A percentile compares a stretch with the other conserved stretches of the same genome.
Evolutionary conservation across 2,329 filamentous ascomycete species (phyloP).

Genomic region (Talaromyces sp.): DNA sequence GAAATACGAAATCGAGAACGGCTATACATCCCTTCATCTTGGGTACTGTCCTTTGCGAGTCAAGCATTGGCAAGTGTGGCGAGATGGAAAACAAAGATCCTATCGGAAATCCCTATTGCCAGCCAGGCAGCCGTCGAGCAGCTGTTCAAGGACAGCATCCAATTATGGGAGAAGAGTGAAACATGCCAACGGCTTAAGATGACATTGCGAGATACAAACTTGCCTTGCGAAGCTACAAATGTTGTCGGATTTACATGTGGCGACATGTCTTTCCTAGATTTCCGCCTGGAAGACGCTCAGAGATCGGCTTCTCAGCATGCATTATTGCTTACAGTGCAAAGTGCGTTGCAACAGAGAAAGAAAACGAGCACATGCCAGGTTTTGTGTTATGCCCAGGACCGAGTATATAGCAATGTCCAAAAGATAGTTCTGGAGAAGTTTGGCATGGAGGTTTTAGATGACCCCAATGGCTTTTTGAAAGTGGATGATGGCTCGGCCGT

Average conservation of each 20-base stretch:
- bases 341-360: neutral
- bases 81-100: neutral
- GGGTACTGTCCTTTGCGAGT: neutral
- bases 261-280: neutral
- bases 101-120: neutral
- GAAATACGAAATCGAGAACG: neutral
- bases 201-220: neutral
- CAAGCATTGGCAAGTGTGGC: neutral
- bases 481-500: neutral
- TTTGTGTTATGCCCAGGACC: neutral
- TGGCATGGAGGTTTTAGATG: neutral
- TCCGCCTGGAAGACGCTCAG: neutral
- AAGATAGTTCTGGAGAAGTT: neutral
- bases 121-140: neutral
- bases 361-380: neutral
- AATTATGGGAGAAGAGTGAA: neutral
- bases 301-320: neutral
- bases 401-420: neutral
- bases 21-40: neutral
- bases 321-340: neutral
- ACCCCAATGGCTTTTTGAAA: neutral
- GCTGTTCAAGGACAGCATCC: neutral
- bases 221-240: neutral
- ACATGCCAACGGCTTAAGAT: neutral
- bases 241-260: conserved; percentile 1